These are phyloP conservation scores for Oryza meyeriana DNA, from an alignment of 176 grass and related monocot genomes.

Conservation along the genomic window DNA sequence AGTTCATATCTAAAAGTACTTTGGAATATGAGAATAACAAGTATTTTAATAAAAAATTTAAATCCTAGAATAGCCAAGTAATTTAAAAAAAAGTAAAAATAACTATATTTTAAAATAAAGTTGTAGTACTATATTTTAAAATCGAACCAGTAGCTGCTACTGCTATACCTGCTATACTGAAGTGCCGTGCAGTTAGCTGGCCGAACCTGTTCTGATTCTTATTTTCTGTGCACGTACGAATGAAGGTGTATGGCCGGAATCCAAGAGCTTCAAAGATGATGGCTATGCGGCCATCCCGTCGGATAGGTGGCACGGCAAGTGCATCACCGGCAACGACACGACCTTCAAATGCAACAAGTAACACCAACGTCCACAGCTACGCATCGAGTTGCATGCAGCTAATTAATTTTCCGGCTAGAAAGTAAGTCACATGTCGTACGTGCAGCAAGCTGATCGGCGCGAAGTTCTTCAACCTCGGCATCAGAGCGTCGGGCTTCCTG, in stretches of 20 bases:
- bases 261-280: slow-evolving; percentile 27
- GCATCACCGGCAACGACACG: slow-evolving; percentile 9
- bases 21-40: too few species aligned
- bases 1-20: too few species aligned
- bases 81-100: too few species aligned
- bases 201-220: background rate
- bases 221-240: background rate
- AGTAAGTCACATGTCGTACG: background rate
- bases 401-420: too few species aligned
- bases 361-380: background rate
- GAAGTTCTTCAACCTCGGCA: slow-evolving; percentile 52
- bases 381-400: too few species aligned
- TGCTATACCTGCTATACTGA: too few species aligned
- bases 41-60: too few species aligned
- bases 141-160: too few species aligned
- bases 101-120: too few species aligned
- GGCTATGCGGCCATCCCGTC: background rate
- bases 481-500: background rate
- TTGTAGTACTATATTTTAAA: too few species aligned
- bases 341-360: slow-evolving; percentile 42
- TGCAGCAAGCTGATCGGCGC: slow-evolving; percentile 72
- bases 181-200: background rate
- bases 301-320: background rate
- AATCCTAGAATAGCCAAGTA: too few species aligned
- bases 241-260: slow-evolving; percentile 37